Percentiles rank a stretch among this genome's conserved stretches.
These are phyloP conservation scores for Aspergillus bombycis DNA, from an alignment of 2,329 filamentous ascomycete genomes.

Conservation along the genomic window DNA sequence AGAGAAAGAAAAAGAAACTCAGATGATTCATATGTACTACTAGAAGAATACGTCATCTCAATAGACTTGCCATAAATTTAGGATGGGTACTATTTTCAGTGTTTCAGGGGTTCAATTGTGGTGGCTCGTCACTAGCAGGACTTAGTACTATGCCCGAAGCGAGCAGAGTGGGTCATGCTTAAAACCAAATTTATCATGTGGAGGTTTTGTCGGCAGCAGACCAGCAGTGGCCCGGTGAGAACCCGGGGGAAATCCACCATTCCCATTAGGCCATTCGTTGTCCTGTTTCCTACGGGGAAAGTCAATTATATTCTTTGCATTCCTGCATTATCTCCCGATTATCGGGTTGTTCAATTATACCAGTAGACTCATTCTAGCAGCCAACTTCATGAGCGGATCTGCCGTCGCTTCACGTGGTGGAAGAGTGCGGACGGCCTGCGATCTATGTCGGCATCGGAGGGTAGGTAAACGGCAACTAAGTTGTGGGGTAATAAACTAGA, in stretches of 20 bases:
- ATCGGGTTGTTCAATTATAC: not conserved
- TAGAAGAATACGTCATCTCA: not conserved
- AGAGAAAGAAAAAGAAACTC: no score
- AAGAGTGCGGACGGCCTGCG: slow-evolving; percentile 22
- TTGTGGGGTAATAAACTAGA: not conserved
- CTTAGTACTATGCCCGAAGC: not conserved
- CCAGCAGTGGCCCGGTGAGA: not conserved
- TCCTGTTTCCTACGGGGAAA: not conserved
- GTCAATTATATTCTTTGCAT: not conserved
- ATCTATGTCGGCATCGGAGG: slow-evolving; percentile 27
- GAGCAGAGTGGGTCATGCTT: not conserved
- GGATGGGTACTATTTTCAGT: not conserved
- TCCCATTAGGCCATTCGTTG: not conserved
- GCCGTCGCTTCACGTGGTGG: slow-evolving; percentile 11
- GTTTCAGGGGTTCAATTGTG: no score
- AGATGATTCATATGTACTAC: not conserved
- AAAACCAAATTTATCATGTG: not conserved
- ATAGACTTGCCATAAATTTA: not conserved
- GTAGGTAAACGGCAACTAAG: slow-evolving; percentile 11
- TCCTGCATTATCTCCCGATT: not conserved
- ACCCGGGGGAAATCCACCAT: not conserved
- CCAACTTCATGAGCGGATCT: slow-evolving; percentile 5
- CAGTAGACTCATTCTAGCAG: not conserved
- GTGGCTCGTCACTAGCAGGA: no score
- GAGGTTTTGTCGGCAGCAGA: no score